Base-by-base conservation (phyloP, 2,329 filamentous ascomycete species). In the Epichloe coenophiala region DNA sequence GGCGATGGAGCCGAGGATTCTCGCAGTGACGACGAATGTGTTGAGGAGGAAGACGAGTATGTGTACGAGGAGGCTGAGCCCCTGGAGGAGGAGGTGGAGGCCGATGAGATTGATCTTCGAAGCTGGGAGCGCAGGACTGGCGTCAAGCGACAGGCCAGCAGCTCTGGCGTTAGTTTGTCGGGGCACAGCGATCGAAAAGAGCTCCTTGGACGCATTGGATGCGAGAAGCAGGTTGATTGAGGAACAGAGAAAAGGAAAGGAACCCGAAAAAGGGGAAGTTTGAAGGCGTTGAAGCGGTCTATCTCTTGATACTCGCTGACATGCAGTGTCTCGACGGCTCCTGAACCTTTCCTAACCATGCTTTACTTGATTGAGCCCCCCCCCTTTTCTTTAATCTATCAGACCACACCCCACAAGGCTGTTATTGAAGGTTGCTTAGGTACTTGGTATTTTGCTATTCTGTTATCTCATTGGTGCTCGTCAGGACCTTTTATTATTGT, bases 1-100 rank as follows among this genome's bases (percentile, higher is more conserved):
- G 90, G 91, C 37, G 78, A 75, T 33, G 74, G 80, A 39, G 89
- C 91, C 5, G 89, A 96, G 55, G 93, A 98, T 61, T 78, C 81
- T 31, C 81, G 93, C 52, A 95, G 88, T 55, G 91, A 96, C 57
- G 88, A 88, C 56, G 82, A 84, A 56, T 77, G 80, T 42, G 75
- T 77, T 17, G 74, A 77, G n/a, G 71, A 75, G 45, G 71, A 75
- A 45, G 71, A 73, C 13, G 73, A 77, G 54, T 74, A 68, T 46
- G 65, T 75, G 47, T 77, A 77, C 52, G 74, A 78, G 58, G 73
- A 77, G 60, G 73, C 72, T 3, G 67, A 72, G 55, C 70, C 80
- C 2, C 72, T 85, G 9, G 85, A 89, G 65, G 77, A 88, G 64
- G 86, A 89, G 62, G 83, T 89, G 1, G 84, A 83, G 23, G 84